A percentile compares a stretch with the other conserved stretches of the same genome.
Evolutionary conservation across 805 yeast genomes (phyloP).

Genomic region (Myxozyma neotropica): DNA sequence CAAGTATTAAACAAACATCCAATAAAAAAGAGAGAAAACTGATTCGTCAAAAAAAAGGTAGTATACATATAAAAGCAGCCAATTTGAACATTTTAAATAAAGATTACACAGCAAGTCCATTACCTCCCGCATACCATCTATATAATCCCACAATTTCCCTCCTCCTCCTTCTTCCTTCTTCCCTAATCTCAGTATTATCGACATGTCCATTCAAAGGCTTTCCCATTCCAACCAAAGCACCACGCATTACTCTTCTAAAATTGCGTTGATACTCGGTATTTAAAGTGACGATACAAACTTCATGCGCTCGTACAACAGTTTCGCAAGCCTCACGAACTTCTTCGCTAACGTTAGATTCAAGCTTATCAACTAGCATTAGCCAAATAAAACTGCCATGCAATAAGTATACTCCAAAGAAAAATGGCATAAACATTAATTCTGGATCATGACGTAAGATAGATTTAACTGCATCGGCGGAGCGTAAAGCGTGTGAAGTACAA

Average conservation of each 20-base stretch:
- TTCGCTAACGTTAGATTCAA: conserved; percentile 34
- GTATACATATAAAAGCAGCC: no score
- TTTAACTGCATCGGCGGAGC: conserved; percentile 37
- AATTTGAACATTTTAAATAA: neutral
- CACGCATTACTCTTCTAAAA: conserved; percentile 40
- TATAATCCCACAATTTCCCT: conserved; percentile 44
- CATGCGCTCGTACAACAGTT: conserved; percentile 41
- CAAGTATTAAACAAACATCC: no score
- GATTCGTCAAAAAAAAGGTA: no score
- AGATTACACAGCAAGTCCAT: conserved; percentile 42
- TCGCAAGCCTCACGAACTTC: conserved; percentile 39
- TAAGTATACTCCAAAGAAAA: conserved; percentile 40
- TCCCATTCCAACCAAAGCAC: conserved; percentile 39
- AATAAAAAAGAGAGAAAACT: no score
- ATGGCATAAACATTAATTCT: conserved; percentile 40
- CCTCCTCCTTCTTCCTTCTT: conserved; percentile 37
- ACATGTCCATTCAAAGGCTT: conserved; percentile 32
- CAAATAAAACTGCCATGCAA: conserved; percentile 39
- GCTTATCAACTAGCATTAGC: conserved; percentile 37
- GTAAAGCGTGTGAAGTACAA: conserved; percentile 36
- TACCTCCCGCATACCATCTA: conserved; percentile 45
- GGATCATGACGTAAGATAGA: conserved; percentile 38
- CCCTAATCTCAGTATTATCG: conserved; percentile 32
- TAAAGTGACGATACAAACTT: conserved; percentile 40
- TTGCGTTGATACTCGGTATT: conserved; percentile 41